Percentiles rank a stretch among this genome's conserved stretches.
phyloP scores from a whole-genome alignment of 371 early-diverging fungal species.

The Dipsacomyces acuminosporus region DNA sequence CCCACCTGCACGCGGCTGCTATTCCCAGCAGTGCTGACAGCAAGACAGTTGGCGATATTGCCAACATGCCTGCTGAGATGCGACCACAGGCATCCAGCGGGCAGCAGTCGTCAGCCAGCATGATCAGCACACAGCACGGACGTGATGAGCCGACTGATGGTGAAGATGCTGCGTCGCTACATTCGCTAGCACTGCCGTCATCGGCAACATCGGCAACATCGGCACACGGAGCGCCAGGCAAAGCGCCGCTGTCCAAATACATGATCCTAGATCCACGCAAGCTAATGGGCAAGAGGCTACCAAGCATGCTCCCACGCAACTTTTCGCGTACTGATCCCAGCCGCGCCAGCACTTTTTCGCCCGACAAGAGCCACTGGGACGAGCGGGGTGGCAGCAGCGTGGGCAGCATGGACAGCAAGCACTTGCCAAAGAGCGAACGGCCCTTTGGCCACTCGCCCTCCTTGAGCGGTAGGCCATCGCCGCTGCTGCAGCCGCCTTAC shows the following conservation, averaged over 20 bases:
- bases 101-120: not conserved
- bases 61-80: too few species aligned
- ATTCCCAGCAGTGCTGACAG: too few species aligned
- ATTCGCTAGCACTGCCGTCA: too few species aligned
- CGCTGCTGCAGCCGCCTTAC: not conserved
- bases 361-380: too few species aligned
- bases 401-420: too few species aligned
- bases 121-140: not conserved
- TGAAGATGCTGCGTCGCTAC: constrained; percentile 16
- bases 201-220: too few species aligned
- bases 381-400: too few species aligned
- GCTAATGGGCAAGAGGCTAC: constrained; percentile 44
- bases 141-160: not conserved
- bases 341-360: not conserved
- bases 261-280: constrained; percentile 46
- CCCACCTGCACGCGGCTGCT: not conserved
- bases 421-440: too few species aligned
- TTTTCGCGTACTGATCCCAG: not conserved
- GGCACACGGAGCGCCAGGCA: constrained; percentile 11
- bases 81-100: too few species aligned
- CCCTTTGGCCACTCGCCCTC: too few species aligned
- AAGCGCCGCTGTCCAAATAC: constrained; percentile 37
- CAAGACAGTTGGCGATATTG: too few species aligned
- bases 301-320: constrained; percentile 22
- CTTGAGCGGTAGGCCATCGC: too few species aligned